Conservation (phyloP, 371 early-diverging fungal genomes). For the Mucor piriformis region DNA sequence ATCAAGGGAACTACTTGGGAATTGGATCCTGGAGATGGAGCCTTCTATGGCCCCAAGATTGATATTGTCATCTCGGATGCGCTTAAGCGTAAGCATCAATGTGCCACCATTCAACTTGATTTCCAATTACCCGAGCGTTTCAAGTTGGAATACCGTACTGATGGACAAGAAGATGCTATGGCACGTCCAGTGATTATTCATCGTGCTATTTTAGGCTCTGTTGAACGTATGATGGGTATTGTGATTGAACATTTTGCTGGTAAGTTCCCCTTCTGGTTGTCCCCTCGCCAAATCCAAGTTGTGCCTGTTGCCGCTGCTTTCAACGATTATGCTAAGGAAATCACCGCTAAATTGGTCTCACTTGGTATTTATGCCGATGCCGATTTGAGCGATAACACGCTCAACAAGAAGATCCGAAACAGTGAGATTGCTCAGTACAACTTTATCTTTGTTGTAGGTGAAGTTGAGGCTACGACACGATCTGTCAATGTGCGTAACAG, state of each 20-base stretch:
- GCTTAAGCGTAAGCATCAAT: conserved; percentile 92
- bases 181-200: conserved; percentile 98
- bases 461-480: conserved; percentile 80
- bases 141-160: conserved; percentile 85
- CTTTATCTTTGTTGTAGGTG: conserved; percentile 93
- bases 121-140: conserved; percentile 97
- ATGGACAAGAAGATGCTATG: conserved; percentile 48
- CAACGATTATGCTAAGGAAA: conserved; percentile 69
- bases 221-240: conserved; percentile 98
- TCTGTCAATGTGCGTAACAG: conserved; percentile 93
- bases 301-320: conserved; percentile 78
- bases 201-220: conserved; percentile 98
- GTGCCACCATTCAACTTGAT: conserved; percentile 99
- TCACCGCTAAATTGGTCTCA: conserved; percentile 56
- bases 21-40: conserved; percentile 98
- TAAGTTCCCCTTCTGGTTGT: conserved; percentile 99
- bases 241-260: conserved; percentile 96
- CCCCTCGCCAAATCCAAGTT: conserved; percentile 94
- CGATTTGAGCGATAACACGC: conserved; percentile 83
- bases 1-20: conserved; percentile 73
- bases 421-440: conserved; percentile 86
- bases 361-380: conserved; percentile 88
- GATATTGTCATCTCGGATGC: conserved; percentile 98
- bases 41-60: conserved; percentile 99
- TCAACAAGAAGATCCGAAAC: conserved; percentile 96